Base-by-base conservation (phyloP, 257 asterid genomes). In the Salvia hispanica region DNA sequence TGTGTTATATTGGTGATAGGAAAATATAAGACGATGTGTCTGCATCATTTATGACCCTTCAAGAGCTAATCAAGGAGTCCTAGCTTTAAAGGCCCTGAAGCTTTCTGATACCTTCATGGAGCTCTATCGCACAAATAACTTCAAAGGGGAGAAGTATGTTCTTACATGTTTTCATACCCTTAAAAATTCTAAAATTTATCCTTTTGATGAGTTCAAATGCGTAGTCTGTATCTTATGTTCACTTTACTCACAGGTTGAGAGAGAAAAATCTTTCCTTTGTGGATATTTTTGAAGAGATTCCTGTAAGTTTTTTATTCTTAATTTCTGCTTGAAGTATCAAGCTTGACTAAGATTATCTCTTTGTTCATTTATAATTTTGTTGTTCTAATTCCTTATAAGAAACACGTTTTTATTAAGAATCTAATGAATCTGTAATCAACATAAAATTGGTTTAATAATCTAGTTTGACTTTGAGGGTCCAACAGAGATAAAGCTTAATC, bases 71-170 rank as follows among this genome's bases (percentile, higher is more conserved):
- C 99, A 88, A 76, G 99, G 99, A 44, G 95, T 94, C 78, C 83
- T 91, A 47, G 99, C 97, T 54, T 70, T 94, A 85, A 94, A 91
- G 84, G 99, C 99, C 25, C 67, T 94, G 80, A 94, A 91, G 85
- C 97, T 94, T 70, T 91, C 97, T 70, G 99, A 94, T 81, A 78
- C 97, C 60, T 94, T 91, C 85, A 94, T 94, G 99, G 99, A 91
- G 67, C 97, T 94, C 37, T 79, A 94, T 66, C 88, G 91, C 68
- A 91, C 59, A 46, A 91, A 89, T 72, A 88, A 84, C 78, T 91
- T 94, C 73, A 90, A 91, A 4, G 99, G 99, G 64, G 99, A 94
- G 75, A 91, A 94, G 97, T 93, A 84, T 67, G 95, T 33, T 14
- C 58, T 56, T 73, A 3, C 39, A 10, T 52, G 62, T 44, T 13